Conservation (phyloP, 257 asterid species). For the Henckelia pumila region DNA sequence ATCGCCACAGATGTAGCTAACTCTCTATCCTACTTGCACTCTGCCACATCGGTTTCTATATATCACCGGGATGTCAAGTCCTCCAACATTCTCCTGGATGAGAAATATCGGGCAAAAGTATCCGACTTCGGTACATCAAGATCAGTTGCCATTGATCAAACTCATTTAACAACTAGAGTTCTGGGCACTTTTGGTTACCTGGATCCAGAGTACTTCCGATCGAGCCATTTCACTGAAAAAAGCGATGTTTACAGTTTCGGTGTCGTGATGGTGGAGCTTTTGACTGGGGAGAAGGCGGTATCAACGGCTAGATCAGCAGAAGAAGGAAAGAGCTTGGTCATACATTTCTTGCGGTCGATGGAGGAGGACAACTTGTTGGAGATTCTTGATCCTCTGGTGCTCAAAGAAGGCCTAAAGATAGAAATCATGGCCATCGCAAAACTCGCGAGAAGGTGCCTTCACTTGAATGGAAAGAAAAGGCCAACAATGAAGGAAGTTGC, state of each 20-base stretch:
- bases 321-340: background rate
- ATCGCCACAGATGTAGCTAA: conserved; percentile 34
- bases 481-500: too few species aligned
- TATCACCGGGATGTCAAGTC: conserved; percentile 23
- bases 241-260: too few species aligned
- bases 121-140: conserved; percentile 11
- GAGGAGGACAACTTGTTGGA: background rate
- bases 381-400: conserved; percentile 8
- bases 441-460: too few species aligned
- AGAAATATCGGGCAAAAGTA: conserved; percentile 4
- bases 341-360: conserved; percentile 12
- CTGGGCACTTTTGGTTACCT: too few species aligned
- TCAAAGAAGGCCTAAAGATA: background rate
- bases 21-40: conserved; percentile 35
- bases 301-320: conserved; percentile 4
- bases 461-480: too few species aligned
- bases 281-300: conserved; percentile 35
- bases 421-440: background rate
- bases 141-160: conserved; percentile 5
- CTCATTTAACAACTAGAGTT: too few species aligned
- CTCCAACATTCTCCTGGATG: conserved; percentile 12
- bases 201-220: too few species aligned
- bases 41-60: background rate
- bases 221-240: too few species aligned
- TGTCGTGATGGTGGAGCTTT: conserved; percentile 40